Conservation (phyloP, 164 flowering plant species). For the Nymphaea thermarum region DNA sequence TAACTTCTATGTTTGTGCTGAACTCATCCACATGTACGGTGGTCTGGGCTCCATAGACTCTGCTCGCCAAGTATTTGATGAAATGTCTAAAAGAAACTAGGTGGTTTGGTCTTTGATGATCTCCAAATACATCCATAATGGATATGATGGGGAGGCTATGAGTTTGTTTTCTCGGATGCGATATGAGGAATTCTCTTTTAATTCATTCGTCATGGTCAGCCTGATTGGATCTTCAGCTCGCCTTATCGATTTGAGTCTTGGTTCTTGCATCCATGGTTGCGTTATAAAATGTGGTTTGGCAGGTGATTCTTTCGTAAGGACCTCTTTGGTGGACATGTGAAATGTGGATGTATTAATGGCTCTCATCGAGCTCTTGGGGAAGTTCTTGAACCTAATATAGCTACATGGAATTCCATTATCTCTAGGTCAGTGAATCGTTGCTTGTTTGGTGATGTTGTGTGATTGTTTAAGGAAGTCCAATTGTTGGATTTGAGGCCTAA, state of each 20-base stretch:
- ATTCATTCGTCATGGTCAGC: conserved; percentile 29
- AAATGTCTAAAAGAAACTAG: no score
- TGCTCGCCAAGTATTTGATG: no score
- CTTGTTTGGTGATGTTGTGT: conserved; percentile 15
- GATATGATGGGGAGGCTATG: neutral
- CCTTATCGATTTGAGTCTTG: conserved; percentile 10
- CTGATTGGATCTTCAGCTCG: conserved; percentile 15
- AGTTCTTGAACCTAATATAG: conserved; percentile 14
- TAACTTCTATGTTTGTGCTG: no score
- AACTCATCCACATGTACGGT: no score
- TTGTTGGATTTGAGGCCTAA: conserved; percentile 15
- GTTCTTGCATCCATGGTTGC: conserved; percentile 17
- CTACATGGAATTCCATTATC: conserved; percentile 25
- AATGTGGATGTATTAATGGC: conserved; percentile 17
- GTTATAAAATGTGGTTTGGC: conserved; percentile 20
- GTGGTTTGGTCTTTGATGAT: no score
- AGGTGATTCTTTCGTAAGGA: conserved; percentile 15
- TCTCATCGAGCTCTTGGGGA: conserved; percentile 15
- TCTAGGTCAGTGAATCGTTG: conserved; percentile 16
- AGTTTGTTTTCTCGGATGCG: conserved; percentile 20
- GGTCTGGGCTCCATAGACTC: no score
- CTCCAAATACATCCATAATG: no score
- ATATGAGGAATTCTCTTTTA: conserved; percentile 12
- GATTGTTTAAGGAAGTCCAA: conserved; percentile 12
- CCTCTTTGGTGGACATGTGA: conserved; percentile 28